phyloP scores from a whole-genome alignment of 108 stramenopile genomes.

The Poteriospumella lacustris region DNA sequence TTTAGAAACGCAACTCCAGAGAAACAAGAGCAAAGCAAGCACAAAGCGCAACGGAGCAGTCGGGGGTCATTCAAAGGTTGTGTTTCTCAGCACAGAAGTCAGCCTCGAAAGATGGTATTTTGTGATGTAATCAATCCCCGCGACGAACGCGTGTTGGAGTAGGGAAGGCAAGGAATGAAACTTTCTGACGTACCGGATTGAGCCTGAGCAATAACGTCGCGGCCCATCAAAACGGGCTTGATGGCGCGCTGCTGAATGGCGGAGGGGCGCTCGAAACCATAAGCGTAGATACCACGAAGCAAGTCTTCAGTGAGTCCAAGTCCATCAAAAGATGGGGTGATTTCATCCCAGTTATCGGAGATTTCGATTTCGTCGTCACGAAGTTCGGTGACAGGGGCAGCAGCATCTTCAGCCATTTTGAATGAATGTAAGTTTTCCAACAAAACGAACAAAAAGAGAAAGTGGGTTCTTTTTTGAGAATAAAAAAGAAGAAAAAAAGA shows the following conservation, averaged over 20 bases:
- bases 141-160: not conserved
- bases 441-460: too few relatives aligned
- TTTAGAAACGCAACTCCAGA: not conserved
- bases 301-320: slow-evolving; percentile 63
- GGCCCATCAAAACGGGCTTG: slow-evolving; percentile 59
- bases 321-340: slow-evolving; percentile 58
- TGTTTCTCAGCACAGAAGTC: slow-evolving; percentile 39
- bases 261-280: slow-evolving; percentile 67
- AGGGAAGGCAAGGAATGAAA: not conserved
- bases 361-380: not conserved
- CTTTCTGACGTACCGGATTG: slow-evolving; percentile 53
- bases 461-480: too few relatives aligned
- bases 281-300: slow-evolving; percentile 63
- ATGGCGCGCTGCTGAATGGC: slow-evolving; percentile 61
- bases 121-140: slow-evolving; percentile 44
- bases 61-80: slow-evolving; percentile 51
- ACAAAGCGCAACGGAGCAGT: not conserved
- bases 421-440: too few relatives aligned
- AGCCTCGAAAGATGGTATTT: slow-evolving; percentile 58
- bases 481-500: too few relatives aligned
- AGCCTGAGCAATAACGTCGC: slow-evolving; percentile 64
- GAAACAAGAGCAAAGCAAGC: not conserved
- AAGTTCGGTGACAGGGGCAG: too few relatives aligned
- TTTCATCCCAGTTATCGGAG: slow-evolving; percentile 34
- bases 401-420: too few relatives aligned